phyloP scores from a whole-genome alignment of 257 asterid genomes.

The Linderniella brevidens region DNA sequence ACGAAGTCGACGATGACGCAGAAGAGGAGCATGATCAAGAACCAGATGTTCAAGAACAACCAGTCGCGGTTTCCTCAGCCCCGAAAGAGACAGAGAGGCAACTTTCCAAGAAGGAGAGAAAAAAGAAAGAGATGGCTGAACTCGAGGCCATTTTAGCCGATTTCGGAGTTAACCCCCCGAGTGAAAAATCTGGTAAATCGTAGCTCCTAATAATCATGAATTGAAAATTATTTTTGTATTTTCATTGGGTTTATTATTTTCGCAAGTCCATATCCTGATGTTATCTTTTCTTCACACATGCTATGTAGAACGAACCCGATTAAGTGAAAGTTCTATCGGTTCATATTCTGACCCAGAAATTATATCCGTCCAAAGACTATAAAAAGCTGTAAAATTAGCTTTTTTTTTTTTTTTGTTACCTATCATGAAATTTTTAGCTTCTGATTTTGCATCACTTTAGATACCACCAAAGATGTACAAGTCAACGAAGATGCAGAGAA shows the following conservation, averaged over 20 bases:
- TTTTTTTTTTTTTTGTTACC: background rate
- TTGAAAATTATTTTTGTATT: background rate
- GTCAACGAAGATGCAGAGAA: conserved; percentile 42
- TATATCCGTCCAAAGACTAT: too few species aligned
- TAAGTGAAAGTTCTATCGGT: too few species aligned
- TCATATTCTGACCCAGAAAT: too few species aligned
- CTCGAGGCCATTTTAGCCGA: conserved; percentile 88
- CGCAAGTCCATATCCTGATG: too few species aligned
- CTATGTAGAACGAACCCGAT: too few species aligned
- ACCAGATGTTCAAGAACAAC: conserved; percentile 32
- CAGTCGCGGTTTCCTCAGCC: conserved; percentile 32
- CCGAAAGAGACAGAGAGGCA: conserved; percentile 82
- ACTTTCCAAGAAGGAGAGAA: conserved; percentile 84
- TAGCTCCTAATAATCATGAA: background rate
- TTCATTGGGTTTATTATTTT: background rate
- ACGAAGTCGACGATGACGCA: conserved; percentile 47
- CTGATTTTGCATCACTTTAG: conserved; percentile 15
- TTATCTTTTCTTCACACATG: too few species aligned
- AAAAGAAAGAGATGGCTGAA: conserved; percentile 93
- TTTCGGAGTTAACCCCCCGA: conserved; percentile 39
- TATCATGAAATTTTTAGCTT: background rate
- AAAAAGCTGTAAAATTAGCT: background rate
- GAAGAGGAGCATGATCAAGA: conserved; percentile 65
- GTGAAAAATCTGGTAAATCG: conserved; percentile 42
- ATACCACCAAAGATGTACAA: conserved; percentile 27